Evolutionary conservation across 306 rosid species (phyloP).

Genomic region (Canavalia gladiata): DNA sequence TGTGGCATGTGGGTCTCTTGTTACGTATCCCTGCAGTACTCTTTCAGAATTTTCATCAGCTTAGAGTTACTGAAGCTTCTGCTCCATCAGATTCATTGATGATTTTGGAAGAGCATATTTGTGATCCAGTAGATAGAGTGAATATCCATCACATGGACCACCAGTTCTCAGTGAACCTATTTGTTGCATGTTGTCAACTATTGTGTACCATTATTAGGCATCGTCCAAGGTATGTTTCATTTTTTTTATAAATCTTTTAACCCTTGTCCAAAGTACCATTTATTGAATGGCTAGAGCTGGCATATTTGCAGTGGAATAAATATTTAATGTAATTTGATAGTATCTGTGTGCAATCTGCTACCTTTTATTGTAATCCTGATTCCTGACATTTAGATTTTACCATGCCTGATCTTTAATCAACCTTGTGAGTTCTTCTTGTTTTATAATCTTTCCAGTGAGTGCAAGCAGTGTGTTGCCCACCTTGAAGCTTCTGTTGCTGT

Average conservation of each 20-base stretch:
- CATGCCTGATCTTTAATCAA: conserved; percentile 29
- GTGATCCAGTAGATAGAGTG: conserved; percentile 53
- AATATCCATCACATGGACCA: conserved; percentile 56
- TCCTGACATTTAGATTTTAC: conserved; percentile 13
- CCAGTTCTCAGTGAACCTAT: conserved; percentile 70
- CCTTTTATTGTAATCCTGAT: conserved; percentile 30
- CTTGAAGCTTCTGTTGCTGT: conserved; percentile 79
- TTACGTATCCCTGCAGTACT: conserved; percentile 82
- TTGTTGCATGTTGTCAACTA: conserved; percentile 81
- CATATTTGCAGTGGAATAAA: conserved; percentile 10
- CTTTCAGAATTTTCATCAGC: conserved; percentile 72
- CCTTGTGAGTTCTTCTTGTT: conserved; percentile 28
- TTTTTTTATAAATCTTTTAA: conserved; percentile 37
- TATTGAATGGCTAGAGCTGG: conserved; percentile 33
- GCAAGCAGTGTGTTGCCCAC: conserved; percentile 68
- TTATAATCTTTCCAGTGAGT: conserved; percentile 64
- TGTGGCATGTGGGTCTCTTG: conserved; percentile 76
- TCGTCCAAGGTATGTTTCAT: conserved; percentile 72
- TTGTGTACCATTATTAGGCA: conserved; percentile 74
- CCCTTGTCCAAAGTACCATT: conserved; percentile 20
- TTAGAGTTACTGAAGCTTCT: conserved; percentile 60
- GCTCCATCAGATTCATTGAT: conserved; percentile 49
- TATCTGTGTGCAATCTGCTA: conserved; percentile 23
- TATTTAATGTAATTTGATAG: conserved; percentile 40
- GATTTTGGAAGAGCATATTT: conserved; percentile 51